Evolutionary conservation across 495 filamentous ascomycete species (phyloP).

Genomic region (Annulohypoxylon nitens): DNA sequence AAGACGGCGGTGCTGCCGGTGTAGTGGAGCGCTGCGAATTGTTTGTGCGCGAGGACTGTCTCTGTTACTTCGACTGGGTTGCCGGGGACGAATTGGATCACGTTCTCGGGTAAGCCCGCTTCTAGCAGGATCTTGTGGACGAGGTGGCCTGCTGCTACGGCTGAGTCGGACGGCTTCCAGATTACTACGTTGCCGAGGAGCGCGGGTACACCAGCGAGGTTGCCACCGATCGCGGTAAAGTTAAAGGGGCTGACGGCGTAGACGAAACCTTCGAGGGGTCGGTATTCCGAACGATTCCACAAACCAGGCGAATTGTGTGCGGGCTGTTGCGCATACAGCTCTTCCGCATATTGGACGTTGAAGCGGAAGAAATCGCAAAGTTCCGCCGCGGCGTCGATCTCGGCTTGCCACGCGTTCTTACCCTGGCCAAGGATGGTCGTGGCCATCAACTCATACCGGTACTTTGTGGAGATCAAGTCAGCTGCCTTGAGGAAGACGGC

Average conservation of each 20-base stretch:
- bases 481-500: constrained; percentile 94
- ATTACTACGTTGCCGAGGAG: constrained; percentile 88
- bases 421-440: constrained; percentile 94
- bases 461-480: constrained; percentile 87
- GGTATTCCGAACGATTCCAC: constrained; percentile 87
- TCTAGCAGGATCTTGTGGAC: constrained; percentile 89
- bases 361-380: constrained; percentile 91
- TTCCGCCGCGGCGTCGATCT: constrained; percentile 96
- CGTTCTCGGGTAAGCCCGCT: constrained; percentile 81
- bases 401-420: constrained; percentile 96
- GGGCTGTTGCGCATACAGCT: constrained; percentile 88
- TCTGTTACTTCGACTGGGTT: constrained; percentile 80
- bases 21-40: constrained; percentile 84
- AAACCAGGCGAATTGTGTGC: constrained; percentile 79
- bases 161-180: constrained; percentile 88
- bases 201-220: constrained; percentile 78
- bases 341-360: constrained; percentile 89
- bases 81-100: constrained; percentile 87
- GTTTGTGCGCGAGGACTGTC: constrained; percentile 72
- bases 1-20: constrained; percentile 87
- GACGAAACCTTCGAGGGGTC: constrained; percentile 88
- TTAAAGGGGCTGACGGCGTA: constrained; percentile 91
- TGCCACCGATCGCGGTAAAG: constrained; percentile 88
- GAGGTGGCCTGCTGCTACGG: constrained; percentile 79
- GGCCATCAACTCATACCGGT: constrained; percentile 93